Conservation (phyloP, 2,329 filamentous ascomycete genomes). For the Ophiostoma ulmi region DNA sequence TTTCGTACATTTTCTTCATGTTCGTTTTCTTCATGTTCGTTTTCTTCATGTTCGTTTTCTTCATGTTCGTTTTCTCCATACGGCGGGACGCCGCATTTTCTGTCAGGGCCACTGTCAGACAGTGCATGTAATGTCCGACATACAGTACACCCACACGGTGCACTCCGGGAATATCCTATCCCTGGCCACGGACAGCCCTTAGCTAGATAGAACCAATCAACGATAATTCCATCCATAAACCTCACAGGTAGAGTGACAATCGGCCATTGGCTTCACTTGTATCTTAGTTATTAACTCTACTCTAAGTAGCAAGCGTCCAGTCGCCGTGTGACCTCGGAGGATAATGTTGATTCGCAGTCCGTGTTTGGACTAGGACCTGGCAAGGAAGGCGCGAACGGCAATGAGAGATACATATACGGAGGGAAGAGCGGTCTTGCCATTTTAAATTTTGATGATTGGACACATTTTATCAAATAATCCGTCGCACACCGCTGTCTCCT, state of each 20-base stretch:
- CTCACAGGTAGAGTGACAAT: not conserved
- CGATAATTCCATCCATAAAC: too few relatives aligned
- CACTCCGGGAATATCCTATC: too few relatives aligned
- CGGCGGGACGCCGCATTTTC: too few relatives aligned
- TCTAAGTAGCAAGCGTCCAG: not conserved
- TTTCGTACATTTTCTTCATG: too few relatives aligned
- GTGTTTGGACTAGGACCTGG: not conserved
- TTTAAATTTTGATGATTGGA: not conserved
- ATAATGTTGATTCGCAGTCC: conserved; percentile 2
- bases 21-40: too few relatives aligned
- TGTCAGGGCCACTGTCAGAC: too few relatives aligned
- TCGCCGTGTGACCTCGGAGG: conserved; percentile 12
- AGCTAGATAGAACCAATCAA: too few relatives aligned
- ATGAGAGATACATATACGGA: not conserved
- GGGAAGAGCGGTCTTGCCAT: conserved; percentile 4
- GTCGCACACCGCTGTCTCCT: not conserved
- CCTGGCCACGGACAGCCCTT: too few relatives aligned
- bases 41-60: too few relatives aligned
- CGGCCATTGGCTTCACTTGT: not conserved
- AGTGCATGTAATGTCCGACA: too few relatives aligned
- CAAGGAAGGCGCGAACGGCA: not conserved
- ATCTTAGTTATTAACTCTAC: not conserved
- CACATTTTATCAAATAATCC: not conserved
- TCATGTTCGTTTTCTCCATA: too few relatives aligned
- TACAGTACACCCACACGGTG: too few relatives aligned